Conservation (phyloP, 2,329 filamentous ascomycete species). For the Colletotrichum sp. region DNA sequence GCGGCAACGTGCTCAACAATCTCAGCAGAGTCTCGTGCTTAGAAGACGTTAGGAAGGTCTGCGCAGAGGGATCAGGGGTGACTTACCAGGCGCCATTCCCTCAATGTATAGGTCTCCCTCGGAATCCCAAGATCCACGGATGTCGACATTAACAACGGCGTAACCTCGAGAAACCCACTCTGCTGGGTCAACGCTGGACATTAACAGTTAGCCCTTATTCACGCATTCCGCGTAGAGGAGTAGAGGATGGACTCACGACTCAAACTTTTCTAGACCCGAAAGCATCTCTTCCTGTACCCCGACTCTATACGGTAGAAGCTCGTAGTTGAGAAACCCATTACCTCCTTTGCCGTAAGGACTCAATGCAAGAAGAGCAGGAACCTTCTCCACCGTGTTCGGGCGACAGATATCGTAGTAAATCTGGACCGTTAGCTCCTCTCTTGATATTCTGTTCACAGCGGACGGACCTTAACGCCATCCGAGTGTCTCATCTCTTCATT, state of each 20-base stretch:
- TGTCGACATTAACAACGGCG: constrained; percentile 30
- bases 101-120: constrained; percentile 22
- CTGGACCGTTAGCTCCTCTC: neutral
- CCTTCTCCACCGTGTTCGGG: constrained; percentile 31
- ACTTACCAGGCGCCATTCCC: neutral
- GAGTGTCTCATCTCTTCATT: neutral
- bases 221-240: neutral
- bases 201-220: neutral
- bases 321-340: constrained; percentile 38
- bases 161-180: constrained; percentile 30
- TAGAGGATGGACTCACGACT: constrained; percentile 16
- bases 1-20: constrained; percentile 25
- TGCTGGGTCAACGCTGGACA: constrained; percentile 26
- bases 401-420: constrained; percentile 50
- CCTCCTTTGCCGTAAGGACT: constrained; percentile 51
- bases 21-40: constrained; percentile 26
- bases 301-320: constrained; percentile 37
- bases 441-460: neutral
- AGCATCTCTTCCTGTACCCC: constrained; percentile 31
- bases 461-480: neutral
- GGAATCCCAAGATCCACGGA: constrained; percentile 27
- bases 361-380: constrained; percentile 39
- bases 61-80: neutral
- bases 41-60: constrained; percentile 20
- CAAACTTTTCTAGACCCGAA: constrained; percentile 29